Evolutionary conservation across 164 flowering plant genomes (phyloP), one percentile per base, ranked within the genome.

Genomic region (Akebia trifoliata): DNA sequence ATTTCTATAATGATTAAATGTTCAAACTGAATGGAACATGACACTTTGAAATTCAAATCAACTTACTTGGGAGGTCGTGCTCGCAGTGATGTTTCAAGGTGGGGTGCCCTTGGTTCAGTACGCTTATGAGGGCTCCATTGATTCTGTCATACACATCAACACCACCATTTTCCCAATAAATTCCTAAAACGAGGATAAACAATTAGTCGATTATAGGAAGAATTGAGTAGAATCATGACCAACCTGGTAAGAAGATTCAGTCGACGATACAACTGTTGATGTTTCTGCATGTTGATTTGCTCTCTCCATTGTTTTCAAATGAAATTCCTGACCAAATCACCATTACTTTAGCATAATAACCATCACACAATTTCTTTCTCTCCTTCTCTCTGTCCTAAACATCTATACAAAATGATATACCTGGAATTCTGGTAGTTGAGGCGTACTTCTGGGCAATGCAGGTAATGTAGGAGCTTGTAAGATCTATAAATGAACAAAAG

Each of bases 31-130:
- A n/a, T n/a, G n/a, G n/a, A n/a, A n/a, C n/a, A n/a, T n/a, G n/a
- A n/a, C n/a, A n/a, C n/a, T n/a, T n/a, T n/a, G 6, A 28, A 36
- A 8, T 26, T 46, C 20, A 62, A 39, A 4, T 18, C 31, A n/a
- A n/a, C 59, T 50, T 69, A 73, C 73, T 40, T 76, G 7, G 86
- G 71, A 32, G 99, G 90, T 21, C 97, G 87, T 9, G 93, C 93
- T 59, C 99, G 75, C 14, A 87, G 29, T 28, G 78, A 74, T 37
- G 99, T 93, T 38, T 87, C 90, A 30, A 87, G 97, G 30, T 34
- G 65, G 1, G 99, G 99, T 25, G 83, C 61, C 63, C 75, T 87
- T 2, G 96, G 96, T 70, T 81, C 87, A n/a, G 95, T 83, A 1
- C 86, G 79, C 61, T 71, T 79, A 59, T 69, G 69, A 25, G 78